These are phyloP conservation scores for Strobilomyces confusus DNA, from an alignment of 768 basidiomycete species.

Conservation along the genomic window DNA sequence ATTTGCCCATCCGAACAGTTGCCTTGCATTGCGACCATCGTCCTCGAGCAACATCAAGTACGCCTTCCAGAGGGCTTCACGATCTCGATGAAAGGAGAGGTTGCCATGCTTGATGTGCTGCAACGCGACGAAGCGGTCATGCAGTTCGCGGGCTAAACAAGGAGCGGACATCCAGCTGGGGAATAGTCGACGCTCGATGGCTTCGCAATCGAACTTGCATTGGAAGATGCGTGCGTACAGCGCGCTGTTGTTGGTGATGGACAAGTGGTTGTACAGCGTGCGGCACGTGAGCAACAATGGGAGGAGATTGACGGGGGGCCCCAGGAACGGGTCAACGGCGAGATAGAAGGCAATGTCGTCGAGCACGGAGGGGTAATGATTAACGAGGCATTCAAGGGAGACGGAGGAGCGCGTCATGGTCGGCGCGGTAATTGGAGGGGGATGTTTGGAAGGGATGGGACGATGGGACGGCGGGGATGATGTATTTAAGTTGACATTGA, in stretches of 20 bases:
- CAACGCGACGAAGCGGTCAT: slow-evolving; percentile 39
- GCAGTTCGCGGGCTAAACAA: slow-evolving; percentile 41
- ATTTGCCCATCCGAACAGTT: slow-evolving; percentile 41
- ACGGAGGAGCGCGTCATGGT: slow-evolving; percentile 5
- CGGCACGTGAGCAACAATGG: slow-evolving; percentile 39
- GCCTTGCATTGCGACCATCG: slow-evolving; percentile 43
- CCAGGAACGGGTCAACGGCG: slow-evolving; percentile 35
- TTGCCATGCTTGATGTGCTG: slow-evolving; percentile 37
- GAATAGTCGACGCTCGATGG: slow-evolving; percentile 38
- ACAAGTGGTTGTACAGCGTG: slow-evolving; percentile 34
- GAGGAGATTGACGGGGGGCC: slow-evolving; percentile 41
- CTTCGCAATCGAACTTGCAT: slow-evolving; percentile 41
- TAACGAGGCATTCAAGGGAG: slow-evolving; percentile 20
- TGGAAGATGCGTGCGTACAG: slow-evolving; percentile 44
- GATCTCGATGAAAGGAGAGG: slow-evolving; percentile 13
- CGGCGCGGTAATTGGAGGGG: background rate
- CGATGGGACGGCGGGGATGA: slow-evolving; percentile 9
- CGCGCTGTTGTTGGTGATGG: slow-evolving; percentile 32
- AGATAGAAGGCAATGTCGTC: slow-evolving; percentile 43
- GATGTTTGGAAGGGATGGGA: slow-evolving; percentile 5
- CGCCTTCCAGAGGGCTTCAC: slow-evolving; percentile 50
- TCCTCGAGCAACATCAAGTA: slow-evolving; percentile 54
- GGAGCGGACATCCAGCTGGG: slow-evolving; percentile 35
- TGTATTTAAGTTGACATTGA: slow-evolving; percentile 27
- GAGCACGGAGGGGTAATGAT: slow-evolving; percentile 17